Percentiles rank a stretch among this genome's conserved stretches.
Evolutionary conservation across 257 asterid species (phyloP).

Genomic region (Sherardia arvensis): DNA sequence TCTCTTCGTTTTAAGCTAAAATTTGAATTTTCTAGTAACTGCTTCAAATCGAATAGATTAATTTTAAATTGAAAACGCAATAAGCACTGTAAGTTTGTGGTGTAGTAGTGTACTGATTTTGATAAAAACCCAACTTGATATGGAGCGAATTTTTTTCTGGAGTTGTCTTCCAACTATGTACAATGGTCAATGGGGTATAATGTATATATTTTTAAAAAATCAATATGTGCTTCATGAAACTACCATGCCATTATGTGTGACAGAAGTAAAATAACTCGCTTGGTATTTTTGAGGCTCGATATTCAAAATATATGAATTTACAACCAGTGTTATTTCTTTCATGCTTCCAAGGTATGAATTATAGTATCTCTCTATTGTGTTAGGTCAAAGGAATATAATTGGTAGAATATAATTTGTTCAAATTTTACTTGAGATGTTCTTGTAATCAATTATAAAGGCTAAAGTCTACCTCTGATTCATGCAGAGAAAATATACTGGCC

Average conservation of each 20-base stretch:
- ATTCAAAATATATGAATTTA: not conserved
- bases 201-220: too few species aligned
- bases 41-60: not conserved
- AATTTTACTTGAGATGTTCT: not conserved
- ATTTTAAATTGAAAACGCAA: not conserved
- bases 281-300: not conserved
- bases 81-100: not conserved
- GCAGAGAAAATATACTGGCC: conserved; percentile 93
- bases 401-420: not conserved
- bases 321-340: not conserved
- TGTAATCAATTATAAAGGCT: not conserved
- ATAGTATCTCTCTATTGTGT: too few species aligned
- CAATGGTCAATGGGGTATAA: not conserved
- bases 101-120: not conserved
- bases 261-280: not conserved
- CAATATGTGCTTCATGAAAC: not conserved
- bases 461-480: conserved; percentile 1
- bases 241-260: not conserved
- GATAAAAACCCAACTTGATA: not conserved
- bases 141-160: not conserved
- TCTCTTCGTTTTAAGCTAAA: not conserved
- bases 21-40: not conserved
- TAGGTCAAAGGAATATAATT: too few species aligned
- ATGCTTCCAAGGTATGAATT: too few species aligned
- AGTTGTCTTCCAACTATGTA: not conserved